Base-by-base conservation (phyloP, 139 green algal species). In the Tetradesmus lagerheimii region DNA sequence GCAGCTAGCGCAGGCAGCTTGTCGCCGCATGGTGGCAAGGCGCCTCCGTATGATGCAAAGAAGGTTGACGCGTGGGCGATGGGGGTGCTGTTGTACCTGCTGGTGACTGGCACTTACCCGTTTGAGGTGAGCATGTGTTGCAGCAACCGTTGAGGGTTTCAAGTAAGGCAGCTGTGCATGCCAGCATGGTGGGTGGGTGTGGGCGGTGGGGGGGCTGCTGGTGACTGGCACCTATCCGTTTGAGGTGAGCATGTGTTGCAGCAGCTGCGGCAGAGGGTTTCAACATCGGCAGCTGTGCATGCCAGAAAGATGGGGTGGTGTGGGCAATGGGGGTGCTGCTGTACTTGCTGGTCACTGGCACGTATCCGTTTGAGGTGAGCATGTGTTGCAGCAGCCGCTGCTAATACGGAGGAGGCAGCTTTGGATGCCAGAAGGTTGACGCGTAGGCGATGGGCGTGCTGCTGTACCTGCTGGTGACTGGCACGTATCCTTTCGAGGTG, bases 31-130 rank as follows among this genome's bases (percentile, higher is more conserved):
- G 75, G n/a, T 45, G 75, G 77, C 29, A 38, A 29, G 31, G 31
- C 75, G 35, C 89, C 78, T 35, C 74, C 85, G 71, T 97, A 97
- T 90, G 96, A 97, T 84, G 92, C 95, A 8, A 88, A 87, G 64
- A 92, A 93, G 12, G 94, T 95, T 37, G 96, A 98, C 89, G 93
- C 96, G 4, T 98, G 96, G 96, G 95, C 95, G 6, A 94, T 96
- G 92, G 97, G 97, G 37, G 96, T 98, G 89, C 88, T 98, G 83
- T 93, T 98, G 83, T 98, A 97, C 93, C 93, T 99, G 20, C 93
- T 98, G 67, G 89, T 97, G 2, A 91, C 90, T 16, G 96, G 95
- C 9, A 35, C 62, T 16, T 97, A 98, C 93, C 96, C 96, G 1
- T 98, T 98, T 87, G 95, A 89, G 84, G 84, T 89, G 66, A n/a